Conservation (phyloP, 495 filamentous ascomycete genomes). For the Penicillium chermesinum region DNA sequence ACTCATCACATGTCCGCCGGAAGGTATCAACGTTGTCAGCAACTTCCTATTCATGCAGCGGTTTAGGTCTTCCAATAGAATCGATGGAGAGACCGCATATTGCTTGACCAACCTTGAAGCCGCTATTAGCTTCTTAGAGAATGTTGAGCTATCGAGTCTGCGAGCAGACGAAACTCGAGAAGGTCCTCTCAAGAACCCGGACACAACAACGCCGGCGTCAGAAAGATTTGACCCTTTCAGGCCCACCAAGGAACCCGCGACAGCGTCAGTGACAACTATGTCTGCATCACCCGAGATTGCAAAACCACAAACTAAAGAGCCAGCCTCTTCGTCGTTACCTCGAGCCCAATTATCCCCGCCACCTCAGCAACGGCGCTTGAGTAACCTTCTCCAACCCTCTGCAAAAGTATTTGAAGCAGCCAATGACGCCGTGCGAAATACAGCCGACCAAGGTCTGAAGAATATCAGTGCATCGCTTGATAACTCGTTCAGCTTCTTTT, state of each 20-base stretch:
- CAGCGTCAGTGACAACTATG: conserved; percentile 32
- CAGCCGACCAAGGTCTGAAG: conserved; percentile 85
- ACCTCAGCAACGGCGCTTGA: conserved; percentile 61
- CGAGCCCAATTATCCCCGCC: conserved; percentile 38
- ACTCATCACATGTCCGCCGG: conserved; percentile 82
- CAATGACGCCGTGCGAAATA: conserved; percentile 75
- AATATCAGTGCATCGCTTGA: conserved; percentile 83
- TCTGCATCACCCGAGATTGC: conserved; percentile 32
- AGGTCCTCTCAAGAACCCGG: conserved; percentile 55
- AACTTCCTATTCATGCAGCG: conserved; percentile 91
- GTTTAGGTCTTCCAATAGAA: conserved; percentile 79
- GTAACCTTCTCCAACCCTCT: conserved; percentile 77
- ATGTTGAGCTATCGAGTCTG: conserved; percentile 88
- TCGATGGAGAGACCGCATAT: conserved; percentile 92
- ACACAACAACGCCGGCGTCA: conserved; percentile 48
- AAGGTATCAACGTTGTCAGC: conserved; percentile 84
- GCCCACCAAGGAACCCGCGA: conserved; percentile 22
- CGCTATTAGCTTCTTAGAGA: conserved; percentile 92
- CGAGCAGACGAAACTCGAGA: conserved; percentile 70
- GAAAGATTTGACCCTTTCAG: conserved; percentile 30
- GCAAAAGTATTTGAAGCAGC: conserved; percentile 74
- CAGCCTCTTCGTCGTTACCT: conserved; percentile 35
- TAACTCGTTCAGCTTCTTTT: conserved; percentile 86
- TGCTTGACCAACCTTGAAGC: conserved; percentile 96
- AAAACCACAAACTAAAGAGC: conserved; percentile 30